Evolutionary conservation across 352 stramenopile genomes (phyloP).

Genomic region (Blastocystis sp.): DNA sequence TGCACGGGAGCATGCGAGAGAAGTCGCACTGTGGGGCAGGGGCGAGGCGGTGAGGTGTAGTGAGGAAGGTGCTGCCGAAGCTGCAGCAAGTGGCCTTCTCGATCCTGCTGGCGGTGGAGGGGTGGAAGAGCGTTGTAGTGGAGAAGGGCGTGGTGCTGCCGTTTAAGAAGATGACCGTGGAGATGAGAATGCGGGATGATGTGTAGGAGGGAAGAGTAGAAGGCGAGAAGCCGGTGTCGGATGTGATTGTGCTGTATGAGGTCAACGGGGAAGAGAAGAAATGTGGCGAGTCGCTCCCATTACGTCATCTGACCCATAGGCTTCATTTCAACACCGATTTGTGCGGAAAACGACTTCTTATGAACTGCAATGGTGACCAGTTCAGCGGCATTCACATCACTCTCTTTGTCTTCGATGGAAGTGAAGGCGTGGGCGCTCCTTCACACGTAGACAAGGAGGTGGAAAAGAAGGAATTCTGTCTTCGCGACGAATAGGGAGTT

Average conservation of each 20-base stretch:
- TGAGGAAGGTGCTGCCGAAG: constrained; percentile 20
- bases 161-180: background rate
- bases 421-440: background rate
- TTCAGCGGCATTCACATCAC: background rate
- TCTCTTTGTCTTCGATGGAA: background rate
- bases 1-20: constrained; percentile 1
- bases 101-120: background rate
- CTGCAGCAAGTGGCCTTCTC: constrained; percentile 5
- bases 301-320: background rate
- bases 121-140: background rate
- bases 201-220: background rate
- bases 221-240: background rate
- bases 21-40: background rate
- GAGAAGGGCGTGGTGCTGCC: background rate
- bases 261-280: background rate
- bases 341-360: background rate
- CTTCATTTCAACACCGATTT: background rate
- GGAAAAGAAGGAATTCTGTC: background rate
- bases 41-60: background rate
- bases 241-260: background rate
- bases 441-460: background rate
- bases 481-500: background rate
- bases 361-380: background rate
- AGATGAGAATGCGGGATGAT: background rate
- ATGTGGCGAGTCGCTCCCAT: background rate